phyloP scores from a whole-genome alignment of 225 moss, liverwort and hornwort species.

The Physcomitrium patens region DNA sequence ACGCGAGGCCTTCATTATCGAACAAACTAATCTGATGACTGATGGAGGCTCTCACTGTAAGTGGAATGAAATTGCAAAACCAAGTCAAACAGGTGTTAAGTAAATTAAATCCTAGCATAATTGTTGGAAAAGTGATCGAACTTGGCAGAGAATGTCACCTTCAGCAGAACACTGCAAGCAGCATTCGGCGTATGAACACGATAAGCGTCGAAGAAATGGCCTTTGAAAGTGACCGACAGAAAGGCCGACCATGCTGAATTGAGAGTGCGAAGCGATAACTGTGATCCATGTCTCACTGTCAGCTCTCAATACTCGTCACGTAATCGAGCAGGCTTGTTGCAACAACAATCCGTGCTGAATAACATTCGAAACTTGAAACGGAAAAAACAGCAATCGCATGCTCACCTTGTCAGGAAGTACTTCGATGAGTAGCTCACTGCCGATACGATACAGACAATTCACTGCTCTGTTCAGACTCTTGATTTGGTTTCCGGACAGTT shows the following conservation, averaged over 20 bases:
- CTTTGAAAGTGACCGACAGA: constrained; percentile 82
- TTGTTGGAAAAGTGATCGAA: background rate
- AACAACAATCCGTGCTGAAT: background rate
- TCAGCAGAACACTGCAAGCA: constrained; percentile 86
- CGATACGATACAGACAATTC: constrained; percentile 62
- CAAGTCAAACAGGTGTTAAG: background rate
- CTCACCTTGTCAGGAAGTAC: constrained; percentile 60
- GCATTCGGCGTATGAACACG: constrained; percentile 56
- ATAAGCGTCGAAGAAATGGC: constrained; percentile 83
- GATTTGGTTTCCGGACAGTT: constrained; percentile 64
- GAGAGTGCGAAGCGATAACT: constrained; percentile 84
- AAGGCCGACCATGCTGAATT: constrained; percentile 91
- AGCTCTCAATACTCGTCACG: constrained; percentile 24
- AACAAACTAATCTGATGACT: background rate
- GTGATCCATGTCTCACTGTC: constrained; percentile 37
- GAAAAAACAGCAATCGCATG: background rate
- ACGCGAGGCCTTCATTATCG: background rate
- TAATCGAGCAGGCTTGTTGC: constrained; percentile 10
- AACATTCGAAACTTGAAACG: background rate
- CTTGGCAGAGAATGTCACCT: constrained; percentile 54
- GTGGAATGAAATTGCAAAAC: background rate
- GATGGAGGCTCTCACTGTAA: constrained; percentile 21
- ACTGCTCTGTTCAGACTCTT: constrained; percentile 64
- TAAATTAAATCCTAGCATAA: constrained; percentile 1
- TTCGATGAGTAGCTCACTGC: constrained; percentile 65